Evolutionary conservation across 257 asterid genomes (phyloP), one percentile per base, ranked within the genome.

Genomic region (Solanum phureja): DNA sequence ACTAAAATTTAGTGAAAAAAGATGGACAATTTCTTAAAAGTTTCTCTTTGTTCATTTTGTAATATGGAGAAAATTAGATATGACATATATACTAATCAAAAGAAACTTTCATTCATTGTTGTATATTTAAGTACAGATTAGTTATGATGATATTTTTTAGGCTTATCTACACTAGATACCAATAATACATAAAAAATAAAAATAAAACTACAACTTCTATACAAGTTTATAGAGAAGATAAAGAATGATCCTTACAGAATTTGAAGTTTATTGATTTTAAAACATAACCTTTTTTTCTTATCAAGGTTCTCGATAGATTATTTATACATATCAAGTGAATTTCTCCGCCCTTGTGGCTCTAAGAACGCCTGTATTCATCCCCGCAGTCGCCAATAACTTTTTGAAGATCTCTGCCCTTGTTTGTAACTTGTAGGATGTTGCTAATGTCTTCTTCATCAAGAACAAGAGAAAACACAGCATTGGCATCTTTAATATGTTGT

Each of bases 331-430:
- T 71, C 24, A 71, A 71, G 12, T 31, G 77, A 31, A 71, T 71
- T 71, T 8, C 42, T 12, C 77, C 7, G 24, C n/a, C 49, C 46
- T 4, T 31, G 81, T 64, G 52, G 21, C 42, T 58, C 91, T 86
- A 95, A 62, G 35, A 83, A 75, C 98, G 96, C 92, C 98, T 93
- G 88, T 97, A 97, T 87, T 97, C 98, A 87, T 97, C 99, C 5
- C 99, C 99, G 83, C 98, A 97, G 88, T 97, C 98, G 11, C 98
- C 98, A 38, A 95, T 97, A 46, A 94, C 87, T 83, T 90, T 93
- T 81, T 93, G 92, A 64, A 97, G 98, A 92, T 95, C 94, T 92
- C 90, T 95, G 82, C 98, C 98, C 84, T 94, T 95, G 92, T 85
- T 90, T 4, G 98, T 88, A 56, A 92, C 98, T 89, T 93, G 92